Evolutionary conservation across 805 yeast genomes (phyloP).

Genomic region (Saturnispora gosingensis): DNA sequence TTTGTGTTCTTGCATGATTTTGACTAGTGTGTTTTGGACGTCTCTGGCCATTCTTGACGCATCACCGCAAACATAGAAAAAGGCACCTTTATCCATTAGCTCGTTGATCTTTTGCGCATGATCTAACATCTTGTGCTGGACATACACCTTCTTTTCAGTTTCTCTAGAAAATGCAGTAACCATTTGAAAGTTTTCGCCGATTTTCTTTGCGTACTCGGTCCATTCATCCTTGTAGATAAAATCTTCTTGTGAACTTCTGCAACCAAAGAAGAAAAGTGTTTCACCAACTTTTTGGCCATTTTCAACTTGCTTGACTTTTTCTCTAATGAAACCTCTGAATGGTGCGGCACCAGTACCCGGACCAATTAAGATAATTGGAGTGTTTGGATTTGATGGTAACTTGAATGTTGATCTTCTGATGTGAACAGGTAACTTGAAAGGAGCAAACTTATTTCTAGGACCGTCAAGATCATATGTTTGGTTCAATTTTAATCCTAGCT

Average conservation of each 20-base stretch:
- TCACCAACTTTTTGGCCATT: constrained; percentile 49
- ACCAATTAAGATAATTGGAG: constrained; percentile 83
- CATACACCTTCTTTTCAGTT: constrained; percentile 53
- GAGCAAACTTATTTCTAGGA: constrained; percentile 53
- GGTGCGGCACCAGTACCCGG: constrained; percentile 98
- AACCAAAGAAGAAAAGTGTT: constrained; percentile 82
- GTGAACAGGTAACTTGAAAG: constrained; percentile 61
- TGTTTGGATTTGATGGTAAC: constrained; percentile 64
- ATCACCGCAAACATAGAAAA: constrained; percentile 90
- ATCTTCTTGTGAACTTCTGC: constrained; percentile 72
- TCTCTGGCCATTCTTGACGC: constrained; percentile 88
- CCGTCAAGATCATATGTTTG: constrained; percentile 71
- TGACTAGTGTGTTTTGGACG: constrained; percentile 58
- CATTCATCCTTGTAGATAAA: constrained; percentile 85
- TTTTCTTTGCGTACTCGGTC: constrained; percentile 73
- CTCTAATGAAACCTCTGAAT: constrained; percentile 77
- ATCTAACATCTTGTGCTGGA: constrained; percentile 61
- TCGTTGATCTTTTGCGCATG: constrained; percentile 39
- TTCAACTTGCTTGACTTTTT: constrained; percentile 63
- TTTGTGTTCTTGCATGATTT: constrained; percentile 39
- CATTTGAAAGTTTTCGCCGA: constrained; percentile 44
- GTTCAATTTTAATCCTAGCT: constrained; percentile 32
- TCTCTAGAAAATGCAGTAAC: constrained; percentile 73
- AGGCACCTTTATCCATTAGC: constrained; percentile 52
- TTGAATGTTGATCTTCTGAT: constrained; percentile 85